A percentile compares a stretch with the other conserved stretches of the same genome.
Evolutionary conservation across 1,139 yeast genomes (phyloP).

Genomic region (Hansenula anomala): DNA sequence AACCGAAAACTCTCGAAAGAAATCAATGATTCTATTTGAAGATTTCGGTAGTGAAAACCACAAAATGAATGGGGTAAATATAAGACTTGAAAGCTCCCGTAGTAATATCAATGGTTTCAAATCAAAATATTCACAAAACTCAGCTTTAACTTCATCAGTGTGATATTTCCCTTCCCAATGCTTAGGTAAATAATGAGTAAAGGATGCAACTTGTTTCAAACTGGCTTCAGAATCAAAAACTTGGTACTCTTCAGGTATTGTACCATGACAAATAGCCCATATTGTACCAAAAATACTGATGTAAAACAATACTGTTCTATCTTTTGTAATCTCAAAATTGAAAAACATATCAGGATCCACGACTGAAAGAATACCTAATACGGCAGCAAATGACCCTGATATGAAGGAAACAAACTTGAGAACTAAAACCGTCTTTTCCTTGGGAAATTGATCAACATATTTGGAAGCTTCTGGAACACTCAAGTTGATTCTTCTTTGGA

Average conservation of each 20-base stretch:
- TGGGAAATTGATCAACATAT: constrained; percentile 89
- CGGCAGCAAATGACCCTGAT: constrained; percentile 86
- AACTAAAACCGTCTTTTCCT: constrained; percentile 64
- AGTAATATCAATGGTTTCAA: constrained; percentile 67
- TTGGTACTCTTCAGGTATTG: constrained; percentile 55
- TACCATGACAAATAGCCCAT: constrained; percentile 67
- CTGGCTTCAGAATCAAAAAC: constrained; percentile 91
- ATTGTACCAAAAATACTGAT: constrained; percentile 82
- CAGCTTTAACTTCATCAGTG: constrained; percentile 75
- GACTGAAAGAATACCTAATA: constrained; percentile 77
- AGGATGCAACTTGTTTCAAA: constrained; percentile 69
- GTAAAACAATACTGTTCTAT: constrained; percentile 78
- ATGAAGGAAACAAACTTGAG: constrained; percentile 69
- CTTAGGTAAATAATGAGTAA: constrained; percentile 84
- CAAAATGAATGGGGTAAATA: constrained; percentile 80
- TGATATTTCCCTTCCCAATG: constrained; percentile 85
- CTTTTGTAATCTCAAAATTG: constrained; percentile 82
- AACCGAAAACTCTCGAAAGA: constrained; percentile 81
- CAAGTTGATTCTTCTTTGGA: constrained; percentile 68
- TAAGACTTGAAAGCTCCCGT: constrained; percentile 74
- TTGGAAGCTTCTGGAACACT: constrained; percentile 77
- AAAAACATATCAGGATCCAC: constrained; percentile 89
- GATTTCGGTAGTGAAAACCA: constrained; percentile 77
- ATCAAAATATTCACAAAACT: constrained; percentile 76
- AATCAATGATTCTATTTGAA: constrained; percentile 77